phyloP scores from a whole-genome alignment of 768 basidiomycete species.

The Guyanaporus albipodus region DNA sequence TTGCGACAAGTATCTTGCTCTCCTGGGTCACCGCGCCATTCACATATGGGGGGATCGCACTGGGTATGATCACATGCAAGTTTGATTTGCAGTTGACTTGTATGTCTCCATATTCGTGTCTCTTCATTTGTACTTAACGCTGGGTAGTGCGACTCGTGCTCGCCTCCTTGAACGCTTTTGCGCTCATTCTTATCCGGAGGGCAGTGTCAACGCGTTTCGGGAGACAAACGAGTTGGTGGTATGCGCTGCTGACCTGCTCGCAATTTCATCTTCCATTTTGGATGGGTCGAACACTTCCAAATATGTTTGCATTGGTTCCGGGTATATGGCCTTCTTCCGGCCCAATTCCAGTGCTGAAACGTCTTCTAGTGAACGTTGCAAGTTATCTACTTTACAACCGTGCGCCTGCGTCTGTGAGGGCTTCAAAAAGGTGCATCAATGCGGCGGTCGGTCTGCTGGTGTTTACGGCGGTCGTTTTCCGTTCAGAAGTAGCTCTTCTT shows the following conservation, averaged over 20 bases:
- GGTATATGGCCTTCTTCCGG: slow-evolving; percentile 44
- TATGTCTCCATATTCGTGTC: slow-evolving; percentile 32
- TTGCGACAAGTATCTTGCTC: slow-evolving; percentile 71
- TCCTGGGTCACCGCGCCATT: slow-evolving; percentile 54
- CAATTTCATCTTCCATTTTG: slow-evolving; percentile 94
- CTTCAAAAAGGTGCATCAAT: slow-evolving; percentile 33
- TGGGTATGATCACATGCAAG: slow-evolving; percentile 51
- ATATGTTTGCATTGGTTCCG: slow-evolving; percentile 83
- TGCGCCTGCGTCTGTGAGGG: slow-evolving; percentile 36
- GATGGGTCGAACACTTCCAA: slow-evolving; percentile 91
- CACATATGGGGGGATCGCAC: slow-evolving; percentile 36
- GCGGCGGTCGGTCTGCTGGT: slow-evolving; percentile 58
- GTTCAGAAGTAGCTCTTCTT: slow-evolving; percentile 74
- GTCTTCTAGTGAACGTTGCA: slow-evolving; percentile 49
- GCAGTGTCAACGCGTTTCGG: slow-evolving; percentile 67
- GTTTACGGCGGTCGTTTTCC: slow-evolving; percentile 65
- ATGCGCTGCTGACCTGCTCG: slow-evolving; percentile 63
- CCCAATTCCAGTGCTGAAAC: neutral
- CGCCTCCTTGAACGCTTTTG: slow-evolving; percentile 57
- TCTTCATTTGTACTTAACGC: neutral
- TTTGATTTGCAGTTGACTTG: slow-evolving; percentile 68
- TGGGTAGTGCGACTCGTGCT: slow-evolving; percentile 68
- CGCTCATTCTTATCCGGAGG: slow-evolving; percentile 60
- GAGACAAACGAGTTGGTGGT: slow-evolving; percentile 49
- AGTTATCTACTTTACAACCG: slow-evolving; percentile 43